Percentiles rank a stretch among this genome's conserved stretches.
These are phyloP conservation scores for Violaceomyces palustris DNA, from an alignment of 1,284 basidiomycete genomes.

Conservation along the genomic window DNA sequence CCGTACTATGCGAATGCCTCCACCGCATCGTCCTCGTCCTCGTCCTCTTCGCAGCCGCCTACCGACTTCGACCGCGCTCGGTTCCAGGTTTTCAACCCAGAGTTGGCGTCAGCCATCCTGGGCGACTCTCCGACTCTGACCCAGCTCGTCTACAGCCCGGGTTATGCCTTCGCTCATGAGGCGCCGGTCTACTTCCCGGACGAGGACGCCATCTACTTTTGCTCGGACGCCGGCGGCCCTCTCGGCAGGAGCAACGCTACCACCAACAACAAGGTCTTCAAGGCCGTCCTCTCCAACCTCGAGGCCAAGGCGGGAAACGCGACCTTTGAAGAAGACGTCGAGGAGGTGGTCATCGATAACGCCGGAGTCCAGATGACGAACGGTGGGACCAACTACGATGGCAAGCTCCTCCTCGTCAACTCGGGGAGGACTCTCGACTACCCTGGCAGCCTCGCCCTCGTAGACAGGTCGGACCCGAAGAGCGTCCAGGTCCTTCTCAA, in stretches of 20 bases:
- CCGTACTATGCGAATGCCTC: no score
- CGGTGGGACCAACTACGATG: slow-evolving; percentile 61
- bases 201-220: slow-evolving; percentile 3
- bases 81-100: slow-evolving; percentile 1
- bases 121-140: background rate
- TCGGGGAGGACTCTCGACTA: slow-evolving; percentile 62
- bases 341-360: slow-evolving; percentile 3
- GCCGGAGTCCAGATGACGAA: slow-evolving; percentile 11
- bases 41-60: no score
- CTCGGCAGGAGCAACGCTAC: background rate
- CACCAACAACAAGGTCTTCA: slow-evolving; percentile 5
- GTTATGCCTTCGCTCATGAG: slow-evolving; percentile 14
- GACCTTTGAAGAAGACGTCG: background rate
- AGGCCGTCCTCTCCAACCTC: background rate
- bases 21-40: no score
- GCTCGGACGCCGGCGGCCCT: slow-evolving; percentile 4
- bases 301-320: background rate
- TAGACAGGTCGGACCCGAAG: slow-evolving; percentile 55
- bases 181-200: slow-evolving; percentile 8
- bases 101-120: background rate
- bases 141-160: slow-evolving; percentile 4
- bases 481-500: slow-evolving; percentile 3
- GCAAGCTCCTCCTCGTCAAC: slow-evolving; percentile 63
- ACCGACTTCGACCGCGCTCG: background rate
- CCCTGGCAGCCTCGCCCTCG: slow-evolving; percentile 64